These are phyloP conservation scores for Septoria linicola DNA, from an alignment of 2,329 filamentous ascomycete species.

Conservation along the genomic window DNA sequence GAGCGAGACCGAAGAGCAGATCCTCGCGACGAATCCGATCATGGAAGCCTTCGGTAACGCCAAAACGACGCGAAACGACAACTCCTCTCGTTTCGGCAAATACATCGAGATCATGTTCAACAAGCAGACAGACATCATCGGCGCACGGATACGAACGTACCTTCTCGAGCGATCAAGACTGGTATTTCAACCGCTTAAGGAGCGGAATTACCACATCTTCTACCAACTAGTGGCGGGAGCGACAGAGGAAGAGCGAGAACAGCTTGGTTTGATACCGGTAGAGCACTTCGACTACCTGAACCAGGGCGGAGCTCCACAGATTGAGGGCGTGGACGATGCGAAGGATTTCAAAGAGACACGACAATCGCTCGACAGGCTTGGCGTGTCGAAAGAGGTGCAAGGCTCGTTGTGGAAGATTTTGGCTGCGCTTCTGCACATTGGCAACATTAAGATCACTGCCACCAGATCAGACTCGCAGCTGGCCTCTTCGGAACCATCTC, in stretches of 20 bases:
- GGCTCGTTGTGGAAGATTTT: slow-evolving; percentile 84
- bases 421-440: slow-evolving; percentile 86
- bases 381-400: slow-evolving; percentile 73
- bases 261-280: slow-evolving; percentile 73
- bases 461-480: slow-evolving; percentile 85
- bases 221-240: slow-evolving; percentile 94
- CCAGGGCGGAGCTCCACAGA: slow-evolving; percentile 85
- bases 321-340: slow-evolving; percentile 93
- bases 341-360: slow-evolving; percentile 88
- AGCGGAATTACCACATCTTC: slow-evolving; percentile 98
- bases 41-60: slow-evolving; percentile 99
- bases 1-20: slow-evolving; percentile 98
- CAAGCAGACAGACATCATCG: slow-evolving; percentile 90
- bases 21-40: slow-evolving; percentile 95
- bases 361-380: slow-evolving; percentile 82
- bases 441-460: slow-evolving; percentile 93
- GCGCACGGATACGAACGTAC: slow-evolving; percentile 95
- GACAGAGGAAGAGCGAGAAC: slow-evolving; percentile 76
- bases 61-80: slow-evolving; percentile 99
- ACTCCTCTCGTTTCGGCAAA: slow-evolving; percentile 98
- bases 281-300: slow-evolving; percentile 96
- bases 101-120: slow-evolving; percentile 99
- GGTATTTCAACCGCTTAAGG: slow-evolving; percentile 95
- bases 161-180: slow-evolving; percentile 90
- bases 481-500: slow-evolving; percentile 73